phyloP scores from a whole-genome alignment of 2,329 filamentous ascomycete species.

The Davidsoniella virescens region DNA sequence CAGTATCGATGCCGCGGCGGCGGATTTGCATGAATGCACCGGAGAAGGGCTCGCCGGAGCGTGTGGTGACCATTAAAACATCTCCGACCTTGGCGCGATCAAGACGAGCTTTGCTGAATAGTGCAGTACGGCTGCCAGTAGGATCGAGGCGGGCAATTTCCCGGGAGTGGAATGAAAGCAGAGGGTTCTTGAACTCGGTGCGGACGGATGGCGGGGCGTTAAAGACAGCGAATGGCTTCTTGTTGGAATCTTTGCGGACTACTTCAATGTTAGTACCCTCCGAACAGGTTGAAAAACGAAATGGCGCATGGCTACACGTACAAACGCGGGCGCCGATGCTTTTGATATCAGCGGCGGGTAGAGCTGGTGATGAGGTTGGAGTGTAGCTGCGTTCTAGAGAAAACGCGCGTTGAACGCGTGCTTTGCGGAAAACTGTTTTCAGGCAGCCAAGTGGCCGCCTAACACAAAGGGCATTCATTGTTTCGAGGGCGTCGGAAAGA shows the following conservation, averaged over 20 bases:
- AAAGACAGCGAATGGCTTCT: constrained; percentile 16
- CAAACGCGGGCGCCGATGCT: constrained; percentile 14
- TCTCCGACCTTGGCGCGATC: constrained; percentile 76
- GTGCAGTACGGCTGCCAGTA: constrained; percentile 60
- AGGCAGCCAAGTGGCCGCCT: constrained; percentile 56
- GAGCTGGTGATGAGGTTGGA: constrained; percentile 17
- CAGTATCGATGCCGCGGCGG: constrained; percentile 73
- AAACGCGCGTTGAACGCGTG: constrained; percentile 30
- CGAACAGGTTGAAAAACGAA: not conserved
- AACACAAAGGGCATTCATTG: constrained; percentile 44
- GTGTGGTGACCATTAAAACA: constrained; percentile 76
- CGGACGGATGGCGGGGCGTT: constrained; percentile 20
- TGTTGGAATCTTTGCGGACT: constrained; percentile 13
- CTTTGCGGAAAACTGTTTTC: constrained; percentile 45
- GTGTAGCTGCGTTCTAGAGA: constrained; percentile 12
- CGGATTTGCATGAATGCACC: constrained; percentile 81
- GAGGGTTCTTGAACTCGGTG: constrained; percentile 34
- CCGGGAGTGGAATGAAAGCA: constrained; percentile 47
- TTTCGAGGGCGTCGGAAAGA: constrained; percentile 14
- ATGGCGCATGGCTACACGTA: constrained; percentile 16
- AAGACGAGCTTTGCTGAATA: constrained; percentile 63
- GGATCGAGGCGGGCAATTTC: constrained; percentile 70
- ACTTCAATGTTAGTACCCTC: not conserved
- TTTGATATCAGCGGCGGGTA: constrained; percentile 21
- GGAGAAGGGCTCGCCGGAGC: constrained; percentile 68